A percentile compares a stretch with the other conserved stretches of the same genome.
Conservation (phyloP, 169 alveolate genomes). For the Cystoisospora suis region DNA sequence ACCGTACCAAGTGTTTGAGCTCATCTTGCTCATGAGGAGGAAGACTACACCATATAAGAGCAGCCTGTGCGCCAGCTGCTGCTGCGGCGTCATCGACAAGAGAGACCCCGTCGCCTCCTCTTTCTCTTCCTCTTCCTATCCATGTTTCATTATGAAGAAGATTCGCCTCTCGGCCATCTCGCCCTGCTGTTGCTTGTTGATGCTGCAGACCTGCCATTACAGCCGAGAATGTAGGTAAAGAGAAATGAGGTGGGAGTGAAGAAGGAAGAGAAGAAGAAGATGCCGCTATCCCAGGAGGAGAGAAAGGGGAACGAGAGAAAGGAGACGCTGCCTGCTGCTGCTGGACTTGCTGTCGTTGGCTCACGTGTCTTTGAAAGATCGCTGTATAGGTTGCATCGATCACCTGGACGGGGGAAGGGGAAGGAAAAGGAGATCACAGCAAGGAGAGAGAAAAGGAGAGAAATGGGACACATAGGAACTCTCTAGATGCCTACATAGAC, state of each 20-base stretch:
- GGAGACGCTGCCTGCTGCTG: background rate
- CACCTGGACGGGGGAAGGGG: background rate
- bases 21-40: conserved; percentile 8
- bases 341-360: background rate
- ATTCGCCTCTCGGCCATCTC: background rate
- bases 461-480: background rate
- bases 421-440: background rate
- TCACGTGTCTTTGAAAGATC: background rate
- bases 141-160: too few relatives aligned
- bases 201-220: background rate
- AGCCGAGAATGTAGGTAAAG: background rate
- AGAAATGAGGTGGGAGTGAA: background rate
- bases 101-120: too few relatives aligned
- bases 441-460: background rate
- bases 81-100: background rate
- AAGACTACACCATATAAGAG: background rate
- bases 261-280: background rate
- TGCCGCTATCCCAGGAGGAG: background rate
- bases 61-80: background rate
- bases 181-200: background rate
- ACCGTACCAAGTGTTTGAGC: conserved; percentile 4
- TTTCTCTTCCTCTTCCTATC: too few relatives aligned
- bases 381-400: background rate
- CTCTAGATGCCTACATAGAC: background rate
- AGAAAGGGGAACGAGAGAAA: background rate